These are phyloP conservation scores for Flaveria bidentis DNA, from an alignment of 129 eudicot genomes.

Conservation along the genomic window DNA sequence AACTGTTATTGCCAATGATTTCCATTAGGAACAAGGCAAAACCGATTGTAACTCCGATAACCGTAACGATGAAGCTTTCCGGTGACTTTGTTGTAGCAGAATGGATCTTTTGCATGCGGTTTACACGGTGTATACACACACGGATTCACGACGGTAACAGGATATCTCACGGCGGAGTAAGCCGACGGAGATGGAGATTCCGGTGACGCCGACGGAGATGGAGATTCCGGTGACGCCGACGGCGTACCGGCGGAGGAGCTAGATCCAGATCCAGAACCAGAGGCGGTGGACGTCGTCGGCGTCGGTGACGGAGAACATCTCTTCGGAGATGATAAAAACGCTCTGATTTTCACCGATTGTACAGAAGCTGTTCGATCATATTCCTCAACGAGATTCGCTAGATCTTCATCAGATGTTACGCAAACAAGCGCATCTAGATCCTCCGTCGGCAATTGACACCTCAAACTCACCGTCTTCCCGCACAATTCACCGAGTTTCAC, in stretches of 20 bases:
- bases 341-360: conserved; percentile 63
- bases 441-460: conserved; percentile 84
- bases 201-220: conserved; percentile 37
- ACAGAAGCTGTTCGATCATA: conserved; percentile 56
- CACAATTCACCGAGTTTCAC: conserved; percentile 70
- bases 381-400: conserved; percentile 71
- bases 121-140: conserved; percentile 30
- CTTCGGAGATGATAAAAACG: conserved; percentile 61
- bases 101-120: conserved; percentile 46
- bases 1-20: conserved; percentile 66
- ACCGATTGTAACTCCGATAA: conserved; percentile 44
- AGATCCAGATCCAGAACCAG: conserved; percentile 39
- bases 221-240: conserved; percentile 42
- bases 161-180: conserved; percentile 24
- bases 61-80: conserved; percentile 42
- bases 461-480: conserved; percentile 58
- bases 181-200: conserved; percentile 28
- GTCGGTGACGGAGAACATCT: conserved; percentile 29
- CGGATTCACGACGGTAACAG: conserved; percentile 2
- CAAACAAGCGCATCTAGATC: conserved; percentile 83
- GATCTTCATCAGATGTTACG: conserved; percentile 75
- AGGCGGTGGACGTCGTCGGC: conserved; percentile 31
- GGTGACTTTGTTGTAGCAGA: conserved; percentile 35
- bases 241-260: conserved; percentile 41
- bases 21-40: conserved; percentile 54